A percentile compares a stretch with the other conserved stretches of the same genome.
Evolutionary conservation across 306 rosid species (phyloP).

Genomic region (Hylodesmum podocarpum): DNA sequence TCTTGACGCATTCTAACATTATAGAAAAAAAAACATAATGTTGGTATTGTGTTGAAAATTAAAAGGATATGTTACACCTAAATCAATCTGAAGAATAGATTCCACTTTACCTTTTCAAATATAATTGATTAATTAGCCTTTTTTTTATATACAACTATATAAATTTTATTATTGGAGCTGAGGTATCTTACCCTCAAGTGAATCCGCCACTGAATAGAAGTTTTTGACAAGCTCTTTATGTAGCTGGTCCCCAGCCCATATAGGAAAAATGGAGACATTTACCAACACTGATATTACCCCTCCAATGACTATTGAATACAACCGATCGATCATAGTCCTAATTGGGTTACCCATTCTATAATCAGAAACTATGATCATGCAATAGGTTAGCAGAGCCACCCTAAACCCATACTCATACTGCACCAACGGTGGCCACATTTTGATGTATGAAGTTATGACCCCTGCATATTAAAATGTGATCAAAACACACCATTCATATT

Average conservation of each 20-base stretch:
- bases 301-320: slow-evolving; percentile 72
- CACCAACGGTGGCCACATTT: slow-evolving; percentile 53
- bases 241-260: slow-evolving; percentile 77
- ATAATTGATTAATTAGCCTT: background rate
- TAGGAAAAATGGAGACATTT: slow-evolving; percentile 58
- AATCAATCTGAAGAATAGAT: background rate
- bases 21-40: background rate
- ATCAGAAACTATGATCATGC: slow-evolving; percentile 66
- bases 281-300: slow-evolving; percentile 64
- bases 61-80: background rate
- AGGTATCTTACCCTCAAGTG: slow-evolving; percentile 54
- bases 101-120: background rate
- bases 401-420: slow-evolving; percentile 74
- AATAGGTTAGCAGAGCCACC: slow-evolving; percentile 57
- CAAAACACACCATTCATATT: background rate
- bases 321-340: slow-evolving; percentile 51
- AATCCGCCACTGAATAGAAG: slow-evolving; percentile 63
- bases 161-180: background rate
- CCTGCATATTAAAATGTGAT: slow-evolving; percentile 38
- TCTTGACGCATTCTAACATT: slow-evolving; percentile 59
- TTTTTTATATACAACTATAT: background rate
- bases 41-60: background rate
- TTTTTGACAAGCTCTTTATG: slow-evolving; percentile 51
- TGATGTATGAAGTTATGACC: slow-evolving; percentile 60
- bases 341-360: slow-evolving; percentile 72